Base-by-base conservation (phyloP, 139 green algal genomes). In the Eudorina sp. region DNA sequence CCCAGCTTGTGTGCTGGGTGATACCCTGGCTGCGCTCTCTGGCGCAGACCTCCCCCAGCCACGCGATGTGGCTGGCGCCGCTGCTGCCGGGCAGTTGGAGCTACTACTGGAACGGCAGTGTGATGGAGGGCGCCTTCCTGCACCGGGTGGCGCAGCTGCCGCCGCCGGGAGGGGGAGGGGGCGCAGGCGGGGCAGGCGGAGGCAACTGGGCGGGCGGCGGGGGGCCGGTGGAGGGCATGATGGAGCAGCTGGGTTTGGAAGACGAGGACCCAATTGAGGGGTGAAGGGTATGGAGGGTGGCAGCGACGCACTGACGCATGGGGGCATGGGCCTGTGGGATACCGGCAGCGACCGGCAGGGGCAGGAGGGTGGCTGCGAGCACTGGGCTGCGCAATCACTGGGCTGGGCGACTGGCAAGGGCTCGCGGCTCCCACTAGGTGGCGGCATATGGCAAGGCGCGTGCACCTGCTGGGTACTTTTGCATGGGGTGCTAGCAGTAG, bases 61-160 rank as follows among this genome's bases (percentile, higher is more conserved):
- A 86, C n/a, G 60, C 80, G 6, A 14, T 5, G 0, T 80, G 64
- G 66, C 66, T 88, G 48, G 82, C 48, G 66, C 13, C 29, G 1
- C 29, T 45, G 64, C 82, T 88, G 82, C 82, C 82, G 25, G n/a
- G 34, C 23, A 72, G 36, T 34, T 88, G 83, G 82, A 70, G 27
- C 27, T 88, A 88, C 48, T 79, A 53, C 21, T 88, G 82, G 82
- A 62, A 80, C 9, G 82, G 82, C 6, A 46, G 46, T 46, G 46
- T 88, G 34, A 80, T 66, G 34, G 82, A 88, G 45, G 82, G 82
- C 31, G 82, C 46, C 7, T 88, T 88, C 82, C 46, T 88, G 66
- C 34, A 11, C 43, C 36, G 7, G 2, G 66, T 88, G 36, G 64
- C 82, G 34, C 23, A 8, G n/a, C 41, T 23, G n/a, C 80, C 80